Conservation (phyloP, 768 basidiomycete genomes). For the Boletales sp. region DNA sequence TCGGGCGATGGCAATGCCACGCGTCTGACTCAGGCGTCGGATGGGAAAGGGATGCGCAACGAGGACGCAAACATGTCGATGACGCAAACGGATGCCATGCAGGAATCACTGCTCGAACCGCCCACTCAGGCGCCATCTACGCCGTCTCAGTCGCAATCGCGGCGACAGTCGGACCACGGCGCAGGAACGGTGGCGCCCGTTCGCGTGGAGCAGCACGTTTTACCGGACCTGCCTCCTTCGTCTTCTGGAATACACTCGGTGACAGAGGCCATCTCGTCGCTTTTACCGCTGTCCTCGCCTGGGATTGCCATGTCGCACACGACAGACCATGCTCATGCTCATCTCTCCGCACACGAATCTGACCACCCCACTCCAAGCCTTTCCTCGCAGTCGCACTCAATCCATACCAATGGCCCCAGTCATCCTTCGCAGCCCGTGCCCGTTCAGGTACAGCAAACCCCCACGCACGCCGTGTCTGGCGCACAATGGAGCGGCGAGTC, state of each 20-base stretch:
- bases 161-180: not conserved
- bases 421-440: not conserved
- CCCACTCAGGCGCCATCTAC: not conserved
- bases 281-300: constrained; percentile 8
- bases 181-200: too few species aligned
- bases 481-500: constrained; percentile 64
- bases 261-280: constrained; percentile 23
- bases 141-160: not conserved
- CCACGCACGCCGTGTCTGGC: constrained; percentile 1
- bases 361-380: not conserved
- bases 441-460: constrained; percentile 1
- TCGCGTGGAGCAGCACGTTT: too few species aligned
- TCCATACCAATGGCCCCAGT: not conserved
- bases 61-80: constrained; percentile 3
- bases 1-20: not conserved
- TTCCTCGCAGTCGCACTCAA: constrained; percentile 2
- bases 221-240: not conserved
- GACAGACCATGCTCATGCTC: constrained; percentile 1
- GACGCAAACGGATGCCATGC: not conserved
- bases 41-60: not conserved
- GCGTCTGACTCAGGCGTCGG: too few species aligned
- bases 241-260: constrained; percentile 9
- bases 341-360: constrained; percentile 1
- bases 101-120: not conserved
- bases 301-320: constrained; percentile 1